phyloP scores from a whole-genome alignment of 1,139 yeast species.

The Candida pseudoviswanathii region DNA sequence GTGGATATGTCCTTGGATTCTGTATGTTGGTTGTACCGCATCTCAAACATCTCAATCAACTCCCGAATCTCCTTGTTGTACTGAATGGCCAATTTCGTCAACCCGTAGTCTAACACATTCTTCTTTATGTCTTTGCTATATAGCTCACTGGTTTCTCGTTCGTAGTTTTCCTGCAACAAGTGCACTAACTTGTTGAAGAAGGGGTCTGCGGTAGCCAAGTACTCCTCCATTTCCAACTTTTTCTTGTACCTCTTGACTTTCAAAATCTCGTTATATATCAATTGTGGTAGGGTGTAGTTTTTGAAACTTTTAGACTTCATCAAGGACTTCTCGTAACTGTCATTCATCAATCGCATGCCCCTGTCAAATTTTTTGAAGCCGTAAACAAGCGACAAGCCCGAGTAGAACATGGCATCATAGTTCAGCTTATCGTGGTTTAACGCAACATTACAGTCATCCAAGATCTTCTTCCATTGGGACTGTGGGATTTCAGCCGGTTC shows the following conservation, averaged over 20 bases:
- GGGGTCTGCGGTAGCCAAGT: constrained; percentile 23
- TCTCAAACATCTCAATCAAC: constrained; percentile 25
- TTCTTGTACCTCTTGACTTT: constrained; percentile 17
- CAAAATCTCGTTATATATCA: constrained; percentile 23
- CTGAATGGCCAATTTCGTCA: constrained; percentile 21
- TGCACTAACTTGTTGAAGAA: constrained; percentile 26
- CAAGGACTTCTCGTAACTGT: constrained; percentile 32
- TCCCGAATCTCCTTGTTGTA: constrained; percentile 25
- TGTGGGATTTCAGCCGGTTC: constrained; percentile 5
- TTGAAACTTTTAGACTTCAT: constrained; percentile 21
- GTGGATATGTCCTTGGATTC: not conserved
- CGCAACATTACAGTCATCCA: constrained; percentile 32
- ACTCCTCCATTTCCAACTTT: constrained; percentile 22
- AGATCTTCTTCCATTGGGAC: constrained; percentile 20
- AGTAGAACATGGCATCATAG: constrained; percentile 26
- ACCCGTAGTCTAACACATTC: constrained; percentile 21
- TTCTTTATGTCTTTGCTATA: constrained; percentile 16
- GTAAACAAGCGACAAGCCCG: constrained; percentile 29
- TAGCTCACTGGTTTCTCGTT: constrained; percentile 17
- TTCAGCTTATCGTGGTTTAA: constrained; percentile 24
- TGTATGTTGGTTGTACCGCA: constrained; percentile 19
- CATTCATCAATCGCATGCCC: constrained; percentile 28
- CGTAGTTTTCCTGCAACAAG: constrained; percentile 24
- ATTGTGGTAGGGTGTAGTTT: constrained; percentile 22
- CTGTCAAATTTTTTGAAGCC: constrained; percentile 23